phyloP scores from a whole-genome alignment of 306 rosid genomes.

The Rubus parviflorus region DNA sequence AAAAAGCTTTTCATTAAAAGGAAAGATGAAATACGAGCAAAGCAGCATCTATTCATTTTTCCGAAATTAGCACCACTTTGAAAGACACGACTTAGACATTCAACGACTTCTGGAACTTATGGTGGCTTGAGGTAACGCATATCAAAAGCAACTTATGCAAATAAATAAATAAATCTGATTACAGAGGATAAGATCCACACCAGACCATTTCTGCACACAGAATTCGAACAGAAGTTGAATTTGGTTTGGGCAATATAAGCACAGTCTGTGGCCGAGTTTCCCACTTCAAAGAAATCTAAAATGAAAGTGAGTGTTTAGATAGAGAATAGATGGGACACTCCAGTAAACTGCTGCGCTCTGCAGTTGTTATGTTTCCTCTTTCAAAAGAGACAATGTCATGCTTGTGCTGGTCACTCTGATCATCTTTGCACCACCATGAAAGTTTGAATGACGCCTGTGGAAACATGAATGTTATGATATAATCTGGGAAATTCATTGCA shows the following conservation, averaged over 20 bases:
- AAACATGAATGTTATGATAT: slow-evolving; percentile 21
- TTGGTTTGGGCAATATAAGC: slow-evolving; percentile 89
- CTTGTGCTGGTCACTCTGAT: slow-evolving; percentile 78
- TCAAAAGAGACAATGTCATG: slow-evolving; percentile 95
- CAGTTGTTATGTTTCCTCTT: slow-evolving; percentile 91
- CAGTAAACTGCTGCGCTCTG: slow-evolving; percentile 69
- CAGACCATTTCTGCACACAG: slow-evolving; percentile 90
- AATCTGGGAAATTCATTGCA: slow-evolving; percentile 2
- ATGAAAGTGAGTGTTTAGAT: slow-evolving; percentile 38
- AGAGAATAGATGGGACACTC: slow-evolving; percentile 31
- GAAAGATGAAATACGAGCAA: background rate
- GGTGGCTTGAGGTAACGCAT: slow-evolving; percentile 20
- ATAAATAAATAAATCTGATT: slow-evolving; percentile 12
- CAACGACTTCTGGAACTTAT: slow-evolving; percentile 17
- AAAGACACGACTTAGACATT: too few species aligned
- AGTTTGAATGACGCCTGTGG: slow-evolving; percentile 87
- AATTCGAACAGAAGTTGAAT: slow-evolving; percentile 72
- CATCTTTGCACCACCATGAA: slow-evolving; percentile 88
- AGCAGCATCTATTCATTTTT: background rate
- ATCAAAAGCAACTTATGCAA: slow-evolving; percentile 9
- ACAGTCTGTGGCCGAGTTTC: slow-evolving; percentile 87
- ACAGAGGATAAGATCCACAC: slow-evolving; percentile 38
- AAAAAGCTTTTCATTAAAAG: background rate
- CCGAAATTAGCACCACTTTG: background rate
- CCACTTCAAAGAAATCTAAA: slow-evolving; percentile 96